Percentiles rank a stretch among this genome's conserved stretches.
Evolutionary conservation across 352 stramenopile species (phyloP).

Genomic region (Globisporangium okanoganense): DNA sequence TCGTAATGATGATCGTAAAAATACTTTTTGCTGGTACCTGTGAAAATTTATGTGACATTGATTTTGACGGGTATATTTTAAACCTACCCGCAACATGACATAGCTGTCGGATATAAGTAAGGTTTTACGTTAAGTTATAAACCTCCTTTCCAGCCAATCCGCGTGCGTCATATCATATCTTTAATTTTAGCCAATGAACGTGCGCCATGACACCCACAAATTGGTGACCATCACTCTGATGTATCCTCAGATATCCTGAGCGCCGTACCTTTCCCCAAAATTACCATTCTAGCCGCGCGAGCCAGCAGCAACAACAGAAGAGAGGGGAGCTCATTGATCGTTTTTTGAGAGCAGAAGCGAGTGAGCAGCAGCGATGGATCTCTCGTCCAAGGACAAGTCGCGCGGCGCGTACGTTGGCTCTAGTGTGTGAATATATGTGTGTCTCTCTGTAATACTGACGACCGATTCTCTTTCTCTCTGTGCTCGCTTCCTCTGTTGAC

Average conservation of each 20-base stretch:
- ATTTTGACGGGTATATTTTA: too few species aligned
- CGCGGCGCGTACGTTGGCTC: constrained; percentile 34
- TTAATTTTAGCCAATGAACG: neutral
- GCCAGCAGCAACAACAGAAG: neutral
- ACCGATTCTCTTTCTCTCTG: neutral
- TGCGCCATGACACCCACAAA: neutral
- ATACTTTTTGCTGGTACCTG: too few species aligned
- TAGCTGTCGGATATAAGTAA: too few species aligned
- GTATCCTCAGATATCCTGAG: too few species aligned
- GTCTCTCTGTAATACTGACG: neutral
- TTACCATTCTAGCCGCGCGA: constrained; percentile 2
- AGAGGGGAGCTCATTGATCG: neutral
- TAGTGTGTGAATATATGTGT: neutral
- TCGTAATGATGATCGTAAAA: too few species aligned
- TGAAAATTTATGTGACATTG: too few species aligned
- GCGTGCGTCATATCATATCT: neutral
- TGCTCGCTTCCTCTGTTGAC: neutral
- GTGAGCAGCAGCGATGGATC: constrained; percentile 25
- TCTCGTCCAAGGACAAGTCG: constrained; percentile 55
- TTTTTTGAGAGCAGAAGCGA: neutral
- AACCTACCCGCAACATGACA: too few species aligned
- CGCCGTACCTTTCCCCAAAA: neutral
- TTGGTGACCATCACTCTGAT: too few species aligned
- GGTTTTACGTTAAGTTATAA: too few species aligned
- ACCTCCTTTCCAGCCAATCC: too few species aligned